Evolutionary conservation across 805 yeast genomes (phyloP).

Genomic region (Hanseniaspora occidentalis): DNA sequence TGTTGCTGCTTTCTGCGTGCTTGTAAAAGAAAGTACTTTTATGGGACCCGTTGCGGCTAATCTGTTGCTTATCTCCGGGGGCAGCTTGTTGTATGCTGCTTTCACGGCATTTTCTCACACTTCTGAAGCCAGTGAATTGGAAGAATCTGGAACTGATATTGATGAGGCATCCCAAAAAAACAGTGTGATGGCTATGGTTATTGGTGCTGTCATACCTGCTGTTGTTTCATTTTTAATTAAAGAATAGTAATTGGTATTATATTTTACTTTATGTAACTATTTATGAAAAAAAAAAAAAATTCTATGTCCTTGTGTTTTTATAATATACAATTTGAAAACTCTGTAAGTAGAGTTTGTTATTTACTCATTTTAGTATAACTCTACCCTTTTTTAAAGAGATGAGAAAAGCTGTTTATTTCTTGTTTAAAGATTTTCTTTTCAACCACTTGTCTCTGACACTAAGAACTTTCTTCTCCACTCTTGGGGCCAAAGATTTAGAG

Average conservation of each 20-base stretch:
- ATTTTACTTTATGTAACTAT: neutral
- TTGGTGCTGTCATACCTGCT: conserved; percentile 19
- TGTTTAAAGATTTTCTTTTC: conserved; percentile 20
- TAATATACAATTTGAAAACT: too few relatives aligned
- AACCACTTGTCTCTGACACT: conserved; percentile 23
- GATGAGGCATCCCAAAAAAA: conserved; percentile 3
- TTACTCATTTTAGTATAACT: too few relatives aligned
- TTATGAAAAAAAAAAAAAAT: neutral
- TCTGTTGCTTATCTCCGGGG: conserved; percentile 23
- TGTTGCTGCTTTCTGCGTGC: conserved; percentile 12
- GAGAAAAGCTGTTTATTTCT: conserved; percentile 10
- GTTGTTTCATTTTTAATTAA: conserved; percentile 17
- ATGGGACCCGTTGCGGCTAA: conserved; percentile 21
- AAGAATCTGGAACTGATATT: conserved; percentile 1
- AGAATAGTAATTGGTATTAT: too few relatives aligned
- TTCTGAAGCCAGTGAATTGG: conserved; percentile 4
- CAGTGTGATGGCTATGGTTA: conserved; percentile 15
- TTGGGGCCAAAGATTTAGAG: conserved; percentile 19
- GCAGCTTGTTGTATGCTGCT: conserved; percentile 24
- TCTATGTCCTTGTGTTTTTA: too few relatives aligned
- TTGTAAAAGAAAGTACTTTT: conserved; percentile 1
- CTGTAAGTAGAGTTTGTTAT: too few relatives aligned
- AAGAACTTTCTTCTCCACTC: conserved; percentile 15
- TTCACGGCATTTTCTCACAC: conserved; percentile 21
- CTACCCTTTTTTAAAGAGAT: too few relatives aligned